These are phyloP conservation scores for Trichoderma virens DNA, from an alignment of 495 filamentous ascomycete genomes.

Conservation along the genomic window DNA sequence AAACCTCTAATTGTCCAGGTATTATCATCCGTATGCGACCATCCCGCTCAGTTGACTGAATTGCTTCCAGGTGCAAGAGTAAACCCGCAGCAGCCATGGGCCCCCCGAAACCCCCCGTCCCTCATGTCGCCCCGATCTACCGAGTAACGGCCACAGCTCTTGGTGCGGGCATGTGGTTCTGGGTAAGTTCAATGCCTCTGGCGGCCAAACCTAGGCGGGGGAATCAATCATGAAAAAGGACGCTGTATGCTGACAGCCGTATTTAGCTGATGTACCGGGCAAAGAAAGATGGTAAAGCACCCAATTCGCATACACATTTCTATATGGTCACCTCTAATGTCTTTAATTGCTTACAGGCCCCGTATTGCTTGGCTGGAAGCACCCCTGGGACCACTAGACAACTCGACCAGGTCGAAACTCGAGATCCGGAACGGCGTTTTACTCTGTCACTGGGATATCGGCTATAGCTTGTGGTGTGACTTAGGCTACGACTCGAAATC, in stretches of 20 bases:
- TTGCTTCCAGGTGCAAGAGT: background rate
- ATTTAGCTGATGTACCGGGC: constrained; percentile 88
- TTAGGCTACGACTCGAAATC: background rate
- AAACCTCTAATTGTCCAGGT: background rate
- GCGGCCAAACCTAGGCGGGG: background rate
- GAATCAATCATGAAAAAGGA: background rate
- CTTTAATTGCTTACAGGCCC: constrained; percentile 37
- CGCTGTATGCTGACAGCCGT: constrained; percentile 10
- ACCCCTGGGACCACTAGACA: constrained; percentile 90
- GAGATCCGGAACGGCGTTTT: background rate
- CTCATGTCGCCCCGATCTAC: constrained; percentile 69
- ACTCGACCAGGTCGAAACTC: background rate
- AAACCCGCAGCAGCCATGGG: constrained; percentile 10
- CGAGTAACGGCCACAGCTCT: constrained; percentile 76
- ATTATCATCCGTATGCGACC: background rate
- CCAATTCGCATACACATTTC: constrained; percentile 10
- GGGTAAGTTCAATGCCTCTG: constrained; percentile 50
- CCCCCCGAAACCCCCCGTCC: constrained; percentile 41
- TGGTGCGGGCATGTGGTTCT: constrained; percentile 98
- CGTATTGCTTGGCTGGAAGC: constrained; percentile 85
- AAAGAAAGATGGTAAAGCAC: constrained; percentile 68
- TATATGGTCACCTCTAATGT: constrained; percentile 18
- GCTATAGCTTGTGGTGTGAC: background rate
- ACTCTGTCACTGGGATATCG: background rate
- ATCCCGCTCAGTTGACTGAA: background rate